Percentiles rank a stretch among this genome's conserved stretches.
phyloP scores from a whole-genome alignment of 768 basidiomycete species.

The Boletus barrowsii region DNA sequence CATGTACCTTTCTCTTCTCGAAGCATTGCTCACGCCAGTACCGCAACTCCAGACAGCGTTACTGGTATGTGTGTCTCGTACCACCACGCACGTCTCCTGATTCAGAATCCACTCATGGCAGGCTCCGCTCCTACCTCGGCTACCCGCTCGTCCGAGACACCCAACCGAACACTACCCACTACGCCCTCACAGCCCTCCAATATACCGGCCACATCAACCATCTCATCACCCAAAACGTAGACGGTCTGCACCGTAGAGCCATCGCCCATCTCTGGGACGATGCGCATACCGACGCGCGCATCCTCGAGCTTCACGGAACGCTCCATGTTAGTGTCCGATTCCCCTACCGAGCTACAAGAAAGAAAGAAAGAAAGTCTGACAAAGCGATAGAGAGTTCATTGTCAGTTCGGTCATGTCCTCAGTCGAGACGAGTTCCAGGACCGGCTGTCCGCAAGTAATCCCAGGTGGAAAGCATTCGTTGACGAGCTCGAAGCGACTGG shows the following conservation, averaged over 20 bases:
- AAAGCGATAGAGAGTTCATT: constrained; percentile 60
- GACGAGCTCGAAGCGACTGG: constrained; percentile 61
- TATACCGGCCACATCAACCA: constrained; percentile 55
- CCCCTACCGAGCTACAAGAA: too few relatives aligned
- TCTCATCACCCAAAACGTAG: constrained; percentile 90
- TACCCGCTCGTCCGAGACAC: constrained; percentile 84
- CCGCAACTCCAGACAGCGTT: constrained; percentile 61
- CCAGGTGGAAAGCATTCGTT: constrained; percentile 69
- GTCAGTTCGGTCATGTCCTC: constrained; percentile 67
- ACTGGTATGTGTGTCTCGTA: constrained; percentile 50
- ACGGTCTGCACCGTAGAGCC: constrained; percentile 88
- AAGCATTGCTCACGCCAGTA: constrained; percentile 3
- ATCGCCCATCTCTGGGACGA: constrained; percentile 44
- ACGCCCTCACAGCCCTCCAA: constrained; percentile 79
- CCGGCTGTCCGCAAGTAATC: constrained; percentile 69
- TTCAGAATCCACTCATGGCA: constrained; percentile 3
- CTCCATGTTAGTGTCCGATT: constrained; percentile 54
- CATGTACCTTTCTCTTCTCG: constrained; percentile 29
- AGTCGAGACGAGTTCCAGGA: constrained; percentile 71
- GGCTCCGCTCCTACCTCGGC: constrained; percentile 77
- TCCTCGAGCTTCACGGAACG: constrained; percentile 88
- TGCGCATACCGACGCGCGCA: constrained; percentile 36
- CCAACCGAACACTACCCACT: constrained; percentile 86
- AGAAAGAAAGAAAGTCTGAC: constrained; percentile 9
- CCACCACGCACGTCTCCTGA: background rate